Evolutionary conservation across 805 yeast species (phyloP).

Genomic region (Kodamaea neixiangensis): DNA sequence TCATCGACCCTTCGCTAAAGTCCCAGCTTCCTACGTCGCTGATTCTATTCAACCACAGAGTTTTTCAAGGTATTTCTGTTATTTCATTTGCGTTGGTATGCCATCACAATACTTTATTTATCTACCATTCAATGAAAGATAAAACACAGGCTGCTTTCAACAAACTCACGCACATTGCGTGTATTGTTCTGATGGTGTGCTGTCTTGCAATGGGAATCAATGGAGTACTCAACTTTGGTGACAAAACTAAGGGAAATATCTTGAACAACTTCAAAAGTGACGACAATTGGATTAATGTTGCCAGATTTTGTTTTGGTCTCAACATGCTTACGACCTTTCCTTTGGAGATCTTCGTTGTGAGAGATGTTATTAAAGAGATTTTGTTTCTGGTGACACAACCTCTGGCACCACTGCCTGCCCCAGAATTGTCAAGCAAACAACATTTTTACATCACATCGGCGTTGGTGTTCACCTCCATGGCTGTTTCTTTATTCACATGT

Average conservation of each 20-base stretch:
- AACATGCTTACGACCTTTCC: conserved; percentile 94
- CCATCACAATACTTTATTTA: conserved; percentile 91
- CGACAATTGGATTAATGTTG: conserved; percentile 77
- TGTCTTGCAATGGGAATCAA: conserved; percentile 77
- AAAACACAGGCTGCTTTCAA: conserved; percentile 79
- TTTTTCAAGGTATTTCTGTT: conserved; percentile 91
- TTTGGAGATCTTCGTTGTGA: conserved; percentile 82
- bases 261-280: conserved; percentile 81
- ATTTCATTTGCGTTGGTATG: conserved; percentile 95
- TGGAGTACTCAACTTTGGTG: conserved; percentile 76
- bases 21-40: conserved; percentile 48
- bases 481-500: conserved; percentile 76
- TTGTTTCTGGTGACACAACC: conserved; percentile 19
- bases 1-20: conserved; percentile 46
- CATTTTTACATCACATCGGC: conserved; percentile 68
- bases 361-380: conserved; percentile 81
- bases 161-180: conserved; percentile 78
- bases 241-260: conserved; percentile 81
- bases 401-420: not conserved
- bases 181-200: conserved; percentile 75
- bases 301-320: conserved; percentile 87
- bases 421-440: conserved; percentile 44
- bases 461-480: conserved; percentile 69
- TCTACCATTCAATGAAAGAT: conserved; percentile 76
- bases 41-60: conserved; percentile 58